Evolutionary conservation across 805 yeast genomes (phyloP).

Genomic region (Blastobotrys americana): DNA sequence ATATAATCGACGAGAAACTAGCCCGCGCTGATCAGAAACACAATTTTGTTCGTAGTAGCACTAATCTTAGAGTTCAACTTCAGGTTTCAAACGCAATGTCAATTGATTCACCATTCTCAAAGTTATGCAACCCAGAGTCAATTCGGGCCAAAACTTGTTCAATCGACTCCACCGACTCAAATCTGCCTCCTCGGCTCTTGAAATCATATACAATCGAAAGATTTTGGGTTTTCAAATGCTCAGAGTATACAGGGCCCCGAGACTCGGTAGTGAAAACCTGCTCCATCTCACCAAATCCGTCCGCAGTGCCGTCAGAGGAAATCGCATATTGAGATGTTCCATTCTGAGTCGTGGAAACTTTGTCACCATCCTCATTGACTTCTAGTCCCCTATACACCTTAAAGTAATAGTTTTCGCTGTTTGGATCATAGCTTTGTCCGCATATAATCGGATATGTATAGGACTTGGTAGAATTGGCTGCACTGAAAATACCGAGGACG

Average conservation of each 20-base stretch:
- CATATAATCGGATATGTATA: neutral
- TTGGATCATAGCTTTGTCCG: neutral
- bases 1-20: no score
- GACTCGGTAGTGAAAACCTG: neutral
- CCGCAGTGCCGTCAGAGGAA: neutral
- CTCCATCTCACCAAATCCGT: neutral
- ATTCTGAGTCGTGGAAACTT: neutral
- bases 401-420: neutral
- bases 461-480: neutral
- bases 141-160: neutral
- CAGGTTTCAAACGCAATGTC: neutral
- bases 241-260: neutral
- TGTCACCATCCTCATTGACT: neutral
- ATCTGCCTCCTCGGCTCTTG: neutral
- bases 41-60: no score
- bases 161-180: neutral
- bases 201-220: neutral
- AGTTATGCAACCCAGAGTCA: neutral
- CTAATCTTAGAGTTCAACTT: no score
- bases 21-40: no score
- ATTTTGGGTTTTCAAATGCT: neutral
- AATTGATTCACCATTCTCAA: neutral
- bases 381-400: neutral
- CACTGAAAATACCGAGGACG: neutral
- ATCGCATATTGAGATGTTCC: neutral